phyloP scores from a whole-genome alignment of 768 basidiomycete genomes.

The Suillus fuscotomentosus region DNA sequence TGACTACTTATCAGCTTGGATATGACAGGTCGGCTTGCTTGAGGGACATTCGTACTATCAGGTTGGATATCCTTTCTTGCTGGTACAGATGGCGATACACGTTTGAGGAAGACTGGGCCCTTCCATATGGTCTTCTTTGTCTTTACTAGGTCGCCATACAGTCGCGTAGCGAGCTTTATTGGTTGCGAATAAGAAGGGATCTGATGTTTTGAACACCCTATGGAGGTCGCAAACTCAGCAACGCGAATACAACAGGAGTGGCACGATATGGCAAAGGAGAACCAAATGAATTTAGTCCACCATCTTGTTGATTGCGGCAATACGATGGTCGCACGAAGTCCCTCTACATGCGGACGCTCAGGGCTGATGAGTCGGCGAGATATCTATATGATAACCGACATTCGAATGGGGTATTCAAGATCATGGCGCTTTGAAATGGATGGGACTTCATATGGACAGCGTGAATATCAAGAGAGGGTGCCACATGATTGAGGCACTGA shows the following conservation, averaged over 20 bases:
- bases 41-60: neutral
- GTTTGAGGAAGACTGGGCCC: neutral
- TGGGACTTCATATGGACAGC: conserved; percentile 49
- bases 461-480: conserved; percentile 44
- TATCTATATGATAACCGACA: conserved; percentile 64
- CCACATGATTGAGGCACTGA: conserved; percentile 70
- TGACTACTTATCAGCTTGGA: neutral
- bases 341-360: conserved; percentile 58
- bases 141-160: neutral
- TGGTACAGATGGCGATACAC: neutral
- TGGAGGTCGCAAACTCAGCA: neutral
- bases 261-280: too few species aligned
- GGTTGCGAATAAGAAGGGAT: neutral
- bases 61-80: neutral
- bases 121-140: neutral
- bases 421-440: conserved; percentile 77
- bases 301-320: conserved; percentile 52
- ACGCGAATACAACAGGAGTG: too few species aligned
- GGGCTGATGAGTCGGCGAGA: conserved; percentile 56
- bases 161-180: neutral
- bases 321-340: neutral
- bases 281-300: conserved; percentile 55
- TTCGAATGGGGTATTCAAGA: conserved; percentile 65
- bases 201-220: neutral
- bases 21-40: neutral